Conservation (phyloP, 331 rosid species). For the Stylosanthes scabra region DNA sequence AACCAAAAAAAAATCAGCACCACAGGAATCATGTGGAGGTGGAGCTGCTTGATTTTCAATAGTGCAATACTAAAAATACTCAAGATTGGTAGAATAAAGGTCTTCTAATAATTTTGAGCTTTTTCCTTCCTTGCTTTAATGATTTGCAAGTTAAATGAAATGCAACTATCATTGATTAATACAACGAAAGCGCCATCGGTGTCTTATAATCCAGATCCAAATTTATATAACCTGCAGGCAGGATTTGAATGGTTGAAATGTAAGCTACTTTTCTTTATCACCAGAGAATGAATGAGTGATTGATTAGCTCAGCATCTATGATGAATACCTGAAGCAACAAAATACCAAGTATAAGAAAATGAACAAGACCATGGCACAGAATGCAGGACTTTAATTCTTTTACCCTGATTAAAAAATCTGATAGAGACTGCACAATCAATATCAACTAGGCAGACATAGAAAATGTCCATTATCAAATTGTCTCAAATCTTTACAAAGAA, state of each 20-base stretch:
- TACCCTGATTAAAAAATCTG: background rate
- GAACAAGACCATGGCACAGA: background rate
- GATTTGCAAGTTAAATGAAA: background rate
- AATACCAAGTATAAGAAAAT: background rate
- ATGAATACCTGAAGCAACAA: constrained; percentile 9
- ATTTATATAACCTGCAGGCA: background rate
- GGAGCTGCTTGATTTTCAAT: background rate
- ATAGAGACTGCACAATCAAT: background rate
- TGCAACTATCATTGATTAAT: background rate
- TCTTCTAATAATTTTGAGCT: background rate
- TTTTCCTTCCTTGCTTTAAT: background rate
- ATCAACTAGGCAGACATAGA: background rate
- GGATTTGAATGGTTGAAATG: background rate
- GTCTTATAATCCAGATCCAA: background rate
- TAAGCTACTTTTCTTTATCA: background rate
- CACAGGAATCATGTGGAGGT: background rate
- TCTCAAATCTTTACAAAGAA: background rate
- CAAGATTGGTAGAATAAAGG: background rate
- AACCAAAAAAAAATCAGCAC: background rate
- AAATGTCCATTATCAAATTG: too few relatives aligned
- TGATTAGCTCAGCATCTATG: background rate
- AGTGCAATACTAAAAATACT: background rate
- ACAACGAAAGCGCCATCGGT: background rate
- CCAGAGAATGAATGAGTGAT: background rate
- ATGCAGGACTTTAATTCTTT: background rate